phyloP scores from a whole-genome alignment of 2,329 filamentous ascomycete species.

The Metarhizium album region DNA sequence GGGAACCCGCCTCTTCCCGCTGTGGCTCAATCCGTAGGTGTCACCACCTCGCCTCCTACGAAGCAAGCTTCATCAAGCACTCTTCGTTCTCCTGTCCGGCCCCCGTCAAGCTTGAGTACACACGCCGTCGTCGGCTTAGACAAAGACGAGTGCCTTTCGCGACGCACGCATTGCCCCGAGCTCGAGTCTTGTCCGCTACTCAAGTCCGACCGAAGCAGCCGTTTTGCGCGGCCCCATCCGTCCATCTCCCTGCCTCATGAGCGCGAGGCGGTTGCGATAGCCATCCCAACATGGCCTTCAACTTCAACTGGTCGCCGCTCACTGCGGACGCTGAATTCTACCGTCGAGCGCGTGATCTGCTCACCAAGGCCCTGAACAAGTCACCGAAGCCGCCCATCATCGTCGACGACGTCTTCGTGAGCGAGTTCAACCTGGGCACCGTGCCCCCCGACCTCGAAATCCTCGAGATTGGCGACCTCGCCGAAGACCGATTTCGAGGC shows the following conservation, averaged over 20 bases:
- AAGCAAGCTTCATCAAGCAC: neutral
- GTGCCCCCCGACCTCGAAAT: slow-evolving; percentile 94
- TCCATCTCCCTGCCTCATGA: slow-evolving; percentile 18
- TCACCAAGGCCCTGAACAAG: slow-evolving; percentile 94
- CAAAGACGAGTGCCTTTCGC: too few relatives aligned
- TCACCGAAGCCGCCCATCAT: slow-evolving; percentile 97
- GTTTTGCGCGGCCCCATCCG: slow-evolving; percentile 2
- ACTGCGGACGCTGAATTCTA: slow-evolving; percentile 91
- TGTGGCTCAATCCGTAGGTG: too few relatives aligned
- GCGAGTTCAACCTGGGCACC: slow-evolving; percentile 91
- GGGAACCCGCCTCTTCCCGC: neutral
- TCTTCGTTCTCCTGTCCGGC: neutral
- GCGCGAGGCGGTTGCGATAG: slow-evolving; percentile 23
- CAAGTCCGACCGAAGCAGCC: too few relatives aligned
- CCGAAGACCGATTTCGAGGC: slow-evolving; percentile 90
- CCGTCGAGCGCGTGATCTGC: slow-evolving; percentile 80
- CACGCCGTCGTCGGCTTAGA: too few relatives aligned
- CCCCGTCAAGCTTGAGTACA: neutral
- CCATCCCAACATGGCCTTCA: slow-evolving; percentile 83
- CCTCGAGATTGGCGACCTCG: slow-evolving; percentile 91
- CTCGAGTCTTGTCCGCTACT: neutral
- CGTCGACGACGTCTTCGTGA: slow-evolving; percentile 97
- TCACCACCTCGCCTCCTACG: too few relatives aligned
- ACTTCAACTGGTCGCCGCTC: slow-evolving; percentile 99
- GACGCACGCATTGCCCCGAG: neutral